These are phyloP conservation scores for Neoboletus magnificus DNA, from an alignment of 768 basidiomycete genomes.

Conservation along the genomic window DNA sequence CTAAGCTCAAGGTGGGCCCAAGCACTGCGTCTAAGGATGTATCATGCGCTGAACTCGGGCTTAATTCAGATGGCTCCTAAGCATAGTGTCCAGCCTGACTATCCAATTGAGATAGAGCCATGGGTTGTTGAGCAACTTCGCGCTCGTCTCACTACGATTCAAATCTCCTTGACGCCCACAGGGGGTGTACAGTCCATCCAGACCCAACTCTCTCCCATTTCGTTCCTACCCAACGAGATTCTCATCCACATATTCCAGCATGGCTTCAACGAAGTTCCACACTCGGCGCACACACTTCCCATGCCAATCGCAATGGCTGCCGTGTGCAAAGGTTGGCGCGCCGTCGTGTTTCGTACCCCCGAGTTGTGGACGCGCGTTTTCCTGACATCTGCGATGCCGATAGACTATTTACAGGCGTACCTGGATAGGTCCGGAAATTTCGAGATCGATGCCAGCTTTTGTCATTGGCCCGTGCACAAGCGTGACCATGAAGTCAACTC, in stretches of 20 bases:
- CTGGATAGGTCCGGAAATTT: conserved; percentile 11
- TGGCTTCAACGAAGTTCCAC: conserved; percentile 2
- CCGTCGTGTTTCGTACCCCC: background rate
- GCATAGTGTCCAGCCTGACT: background rate
- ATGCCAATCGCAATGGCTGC: background rate
- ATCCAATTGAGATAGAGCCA: background rate
- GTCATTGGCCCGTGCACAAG: conserved; percentile 8
- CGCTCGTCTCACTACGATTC: background rate
- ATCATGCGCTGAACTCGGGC: background rate
- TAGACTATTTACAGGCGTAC: background rate
- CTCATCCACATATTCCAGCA: conserved; percentile 12
- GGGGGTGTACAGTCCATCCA: background rate
- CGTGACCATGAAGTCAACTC: background rate
- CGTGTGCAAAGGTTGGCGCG: conserved; percentile 16
- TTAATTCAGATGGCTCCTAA: conserved; percentile 2
- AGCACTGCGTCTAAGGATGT: no score
- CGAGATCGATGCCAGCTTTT: conserved; percentile 8
- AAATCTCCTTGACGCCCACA: background rate
- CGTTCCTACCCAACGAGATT: conserved; percentile 19
- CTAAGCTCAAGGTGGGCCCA: background rate
- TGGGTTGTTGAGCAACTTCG: background rate
- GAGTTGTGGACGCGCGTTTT: conserved; percentile 14
- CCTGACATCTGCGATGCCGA: conserved; percentile 13
- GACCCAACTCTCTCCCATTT: conserved; percentile 18
- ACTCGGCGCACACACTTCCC: background rate